These are phyloP conservation scores for Mentha longifolia DNA, from an alignment of 257 asterid genomes.

Conservation along the genomic window DNA sequence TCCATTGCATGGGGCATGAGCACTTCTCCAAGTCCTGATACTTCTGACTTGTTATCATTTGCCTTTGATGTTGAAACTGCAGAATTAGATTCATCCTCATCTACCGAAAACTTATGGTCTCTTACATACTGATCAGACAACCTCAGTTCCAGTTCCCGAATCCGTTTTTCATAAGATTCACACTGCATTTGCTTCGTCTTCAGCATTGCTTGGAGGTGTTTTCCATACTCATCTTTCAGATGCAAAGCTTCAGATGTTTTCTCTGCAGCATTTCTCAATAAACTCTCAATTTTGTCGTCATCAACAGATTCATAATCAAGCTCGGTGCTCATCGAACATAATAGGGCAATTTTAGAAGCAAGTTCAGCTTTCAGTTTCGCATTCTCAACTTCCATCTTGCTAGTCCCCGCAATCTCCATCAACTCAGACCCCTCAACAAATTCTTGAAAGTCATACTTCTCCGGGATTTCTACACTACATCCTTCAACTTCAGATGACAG, in stretches of 20 bases:
- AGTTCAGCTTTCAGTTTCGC: slow-evolving; percentile 96
- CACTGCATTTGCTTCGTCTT: slow-evolving; percentile 79
- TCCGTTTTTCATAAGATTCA: slow-evolving; percentile 89
- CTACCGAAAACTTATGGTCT: slow-evolving; percentile 48
- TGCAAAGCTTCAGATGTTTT: slow-evolving; percentile 86
- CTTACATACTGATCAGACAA: slow-evolving; percentile 72
- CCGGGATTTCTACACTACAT: slow-evolving; percentile 41
- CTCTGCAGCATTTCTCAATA: slow-evolving; percentile 68
- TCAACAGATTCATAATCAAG: slow-evolving; percentile 70
- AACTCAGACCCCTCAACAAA: slow-evolving; percentile 66
- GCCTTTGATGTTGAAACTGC: slow-evolving; percentile 51
- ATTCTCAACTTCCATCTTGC: slow-evolving; percentile 95
- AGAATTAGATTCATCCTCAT: slow-evolving; percentile 48
- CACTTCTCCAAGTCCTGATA: slow-evolving; percentile 60
- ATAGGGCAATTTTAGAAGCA: slow-evolving; percentile 89
- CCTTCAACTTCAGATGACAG: slow-evolving; percentile 59
- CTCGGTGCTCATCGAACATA: slow-evolving; percentile 71
- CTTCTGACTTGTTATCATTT: slow-evolving; percentile 64
- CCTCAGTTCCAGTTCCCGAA: slow-evolving; percentile 87
- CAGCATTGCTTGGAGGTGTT: slow-evolving; percentile 75
- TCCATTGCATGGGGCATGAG: slow-evolving; percentile 60
- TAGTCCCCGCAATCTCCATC: slow-evolving; percentile 91
- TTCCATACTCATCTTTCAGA: slow-evolving; percentile 76
- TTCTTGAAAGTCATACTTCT: slow-evolving; percentile 60
- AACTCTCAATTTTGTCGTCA: slow-evolving; percentile 59